Percentiles rank a stretch among this genome's conserved stretches.
Conservation (phyloP, 169 alveolate species). For the Plasmodium berghei region DNA sequence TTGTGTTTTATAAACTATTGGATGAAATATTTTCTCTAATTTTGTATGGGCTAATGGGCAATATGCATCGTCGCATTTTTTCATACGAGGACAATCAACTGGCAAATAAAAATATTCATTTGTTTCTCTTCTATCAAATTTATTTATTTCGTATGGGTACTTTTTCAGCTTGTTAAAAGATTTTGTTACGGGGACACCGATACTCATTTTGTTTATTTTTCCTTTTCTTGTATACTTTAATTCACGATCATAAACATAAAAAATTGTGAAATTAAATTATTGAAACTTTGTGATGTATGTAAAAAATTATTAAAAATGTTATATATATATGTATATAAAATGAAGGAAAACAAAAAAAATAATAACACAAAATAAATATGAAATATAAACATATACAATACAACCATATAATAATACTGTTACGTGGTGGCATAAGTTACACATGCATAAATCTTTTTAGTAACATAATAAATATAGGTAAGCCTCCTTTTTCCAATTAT, state of each 20-base stretch:
- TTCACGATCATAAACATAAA: not conserved
- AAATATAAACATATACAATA: too few species aligned
- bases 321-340: too few species aligned
- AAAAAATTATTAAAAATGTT: too few species aligned
- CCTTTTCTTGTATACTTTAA: not conserved
- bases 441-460: too few species aligned
- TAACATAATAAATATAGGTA: too few species aligned
- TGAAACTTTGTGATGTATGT: too few species aligned
- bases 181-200: conserved; percentile 80
- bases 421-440: too few species aligned
- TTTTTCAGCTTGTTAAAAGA: conserved; percentile 75
- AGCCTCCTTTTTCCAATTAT: too few species aligned
- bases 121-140: conserved; percentile 86
- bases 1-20: conserved; percentile 87
- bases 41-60: conserved; percentile 90
- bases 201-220: conserved; percentile 54
- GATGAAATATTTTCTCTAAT: conserved; percentile 89
- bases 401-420: too few species aligned
- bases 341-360: too few species aligned
- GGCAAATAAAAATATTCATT: conserved; percentile 86
- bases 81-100: conserved; percentile 87
- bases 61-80: conserved; percentile 84
- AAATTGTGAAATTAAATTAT: not conserved
- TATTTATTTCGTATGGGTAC: conserved; percentile 79
- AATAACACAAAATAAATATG: too few species aligned